Evolutionary conservation across 2,329 filamentous ascomycete genomes (phyloP), one percentile per base, ranked within the genome.

Genomic region (Alternaria postmessia): DNA sequence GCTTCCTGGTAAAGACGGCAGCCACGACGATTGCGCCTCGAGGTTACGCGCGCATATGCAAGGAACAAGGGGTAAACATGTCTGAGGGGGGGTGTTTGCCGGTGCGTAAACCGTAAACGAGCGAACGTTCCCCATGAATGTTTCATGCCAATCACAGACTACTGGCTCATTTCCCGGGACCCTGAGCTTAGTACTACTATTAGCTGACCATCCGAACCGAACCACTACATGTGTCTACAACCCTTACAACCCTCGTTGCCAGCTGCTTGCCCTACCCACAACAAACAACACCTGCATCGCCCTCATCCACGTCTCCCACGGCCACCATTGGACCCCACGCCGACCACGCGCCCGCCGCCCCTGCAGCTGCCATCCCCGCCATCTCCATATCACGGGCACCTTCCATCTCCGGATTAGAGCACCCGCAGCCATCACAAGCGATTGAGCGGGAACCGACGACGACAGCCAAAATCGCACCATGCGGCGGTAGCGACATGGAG

Each of bases 401-500:
- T 53, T 53, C 59, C 36, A 16, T 56, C 54, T 36, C 51, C 51
- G 26, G 49, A 39, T 47, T 59, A 57, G 51, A 59, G 51, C 62
- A 49, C 20, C 46, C 46, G 46, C 46, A 49, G 8, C n/a, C 34
- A 54, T 44, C 54, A 55, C 65, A 55, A 51, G 59, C 52, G 54
- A 34, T 46, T 57, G 62, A 61, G 63, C 63, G 60, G 62, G 59
- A 65, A 54, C 57, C 61, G 43, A 57, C 54, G 62, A 57, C 57
- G 59, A 63, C 65, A 44, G n/a, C 26, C 18, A 39, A 22, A 34
- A 44, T 42, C 66, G 64, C 73, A 74, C 39, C 65, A 77, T 77
- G 75, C 70, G 64, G 68, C 67, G 65, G 67, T 59, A 61, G 54
- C 54, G 60, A 57, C 54, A 95, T 97, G 94, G 94, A 97, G 86